These are phyloP conservation scores for Iris macrosiphon DNA, from an alignment of 106 monocot species.

Conservation along the genomic window DNA sequence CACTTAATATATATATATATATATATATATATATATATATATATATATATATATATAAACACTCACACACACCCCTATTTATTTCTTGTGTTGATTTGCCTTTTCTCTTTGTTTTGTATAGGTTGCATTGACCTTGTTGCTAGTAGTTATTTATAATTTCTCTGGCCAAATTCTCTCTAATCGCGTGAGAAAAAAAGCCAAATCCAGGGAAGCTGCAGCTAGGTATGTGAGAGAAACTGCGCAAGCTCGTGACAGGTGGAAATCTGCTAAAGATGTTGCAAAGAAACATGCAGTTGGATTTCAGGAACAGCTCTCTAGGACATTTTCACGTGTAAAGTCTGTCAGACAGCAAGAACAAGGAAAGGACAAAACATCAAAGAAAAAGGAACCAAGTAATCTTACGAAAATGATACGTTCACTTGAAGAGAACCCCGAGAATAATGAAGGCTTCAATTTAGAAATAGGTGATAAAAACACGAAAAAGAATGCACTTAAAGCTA, in stretches of 20 bases:
- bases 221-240: constrained; percentile 74
- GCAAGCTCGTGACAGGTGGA: constrained; percentile 90
- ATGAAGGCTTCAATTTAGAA: constrained; percentile 56
- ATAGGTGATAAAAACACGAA: constrained; percentile 71
- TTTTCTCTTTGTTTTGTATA: constrained; percentile 14
- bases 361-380: constrained; percentile 16
- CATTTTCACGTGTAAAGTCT: constrained; percentile 64
- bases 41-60: no score
- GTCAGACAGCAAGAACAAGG: constrained; percentile 8
- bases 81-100: no score
- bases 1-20: no score
- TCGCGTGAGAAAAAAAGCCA: constrained; percentile 74
- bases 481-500: constrained; percentile 52
- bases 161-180: constrained; percentile 65
- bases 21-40: no score
- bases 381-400: constrained; percentile 45
- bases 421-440: constrained; percentile 48
- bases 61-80: no score
- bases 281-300: constrained; percentile 65
- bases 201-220: constrained; percentile 89
- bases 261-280: constrained; percentile 68
- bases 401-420: constrained; percentile 46
- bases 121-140: constrained; percentile 51
- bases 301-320: constrained; percentile 54
- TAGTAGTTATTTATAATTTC: constrained; percentile 85